These are phyloP conservation scores for Pestalotiopsis sp. DNA, from an alignment of 2,329 filamentous ascomycete species.

Conservation along the genomic window DNA sequence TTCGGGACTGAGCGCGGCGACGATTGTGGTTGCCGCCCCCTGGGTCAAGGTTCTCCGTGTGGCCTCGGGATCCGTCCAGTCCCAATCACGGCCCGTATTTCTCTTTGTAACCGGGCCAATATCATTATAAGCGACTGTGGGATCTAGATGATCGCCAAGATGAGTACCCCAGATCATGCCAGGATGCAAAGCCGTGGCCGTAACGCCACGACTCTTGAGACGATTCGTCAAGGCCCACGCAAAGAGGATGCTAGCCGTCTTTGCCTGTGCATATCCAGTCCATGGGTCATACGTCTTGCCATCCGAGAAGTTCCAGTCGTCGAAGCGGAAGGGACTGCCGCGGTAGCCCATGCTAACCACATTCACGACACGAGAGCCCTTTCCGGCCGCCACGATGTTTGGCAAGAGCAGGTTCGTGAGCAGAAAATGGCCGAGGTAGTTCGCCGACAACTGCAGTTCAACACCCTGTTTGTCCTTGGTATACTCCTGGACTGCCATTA, in stretches of 20 bases:
- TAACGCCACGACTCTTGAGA: constrained; percentile 29
- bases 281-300: constrained; percentile 40
- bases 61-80: constrained; percentile 20
- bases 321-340: constrained; percentile 39
- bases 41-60: constrained; percentile 38
- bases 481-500: constrained; percentile 25
- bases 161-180: constrained; percentile 14
- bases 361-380: constrained; percentile 41
- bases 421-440: constrained; percentile 51
- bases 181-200: constrained; percentile 36
- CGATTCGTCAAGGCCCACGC: constrained; percentile 34
- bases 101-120: constrained; percentile 28
- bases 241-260: constrained; percentile 48
- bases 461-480: constrained; percentile 27
- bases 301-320: constrained; percentile 40
- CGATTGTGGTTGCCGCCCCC: constrained; percentile 40
- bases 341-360: constrained; percentile 40
- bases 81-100: constrained; percentile 18
- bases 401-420: constrained; percentile 48
- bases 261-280: constrained; percentile 47
- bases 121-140: constrained; percentile 2
- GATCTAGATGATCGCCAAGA: background rate
- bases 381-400: constrained; percentile 37
- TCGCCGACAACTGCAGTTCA: constrained; percentile 45
- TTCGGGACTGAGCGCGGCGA: constrained; percentile 42